A percentile compares a stretch with the other conserved stretches of the same genome.
Evolutionary conservation across 257 asterid species (phyloP).

Genomic region (Salvia miltiorrhiza): DNA sequence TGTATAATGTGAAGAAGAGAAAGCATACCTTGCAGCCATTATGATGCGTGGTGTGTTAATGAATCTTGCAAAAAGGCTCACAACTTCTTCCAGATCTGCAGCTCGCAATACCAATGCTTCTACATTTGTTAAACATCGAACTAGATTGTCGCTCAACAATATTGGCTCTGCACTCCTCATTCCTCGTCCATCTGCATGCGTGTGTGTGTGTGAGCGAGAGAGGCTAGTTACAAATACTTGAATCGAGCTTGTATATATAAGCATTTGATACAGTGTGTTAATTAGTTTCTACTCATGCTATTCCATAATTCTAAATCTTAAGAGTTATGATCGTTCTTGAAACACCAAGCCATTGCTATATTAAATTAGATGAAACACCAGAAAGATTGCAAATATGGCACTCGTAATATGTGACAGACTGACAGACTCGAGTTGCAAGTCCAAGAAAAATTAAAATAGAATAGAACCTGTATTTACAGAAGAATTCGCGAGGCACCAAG

Average conservation of each 20-base stretch:
- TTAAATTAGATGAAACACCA: no score
- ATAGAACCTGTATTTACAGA: conserved; percentile 57
- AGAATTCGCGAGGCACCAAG: conserved; percentile 86
- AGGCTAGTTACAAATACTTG: no score
- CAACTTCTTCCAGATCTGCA: conserved; percentile 78
- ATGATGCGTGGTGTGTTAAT: neutral
- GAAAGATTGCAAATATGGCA: no score
- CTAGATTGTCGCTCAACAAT: conserved; percentile 54
- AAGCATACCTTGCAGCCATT: neutral
- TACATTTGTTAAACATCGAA: conserved; percentile 64
- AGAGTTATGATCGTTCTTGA: no score
- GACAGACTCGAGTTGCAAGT: no score
- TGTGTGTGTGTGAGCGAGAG: neutral
- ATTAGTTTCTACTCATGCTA: no score
- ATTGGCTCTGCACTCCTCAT: conserved; percentile 59
- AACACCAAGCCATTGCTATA: no score
- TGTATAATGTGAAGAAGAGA: neutral
- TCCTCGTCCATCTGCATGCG: conserved; percentile 48
- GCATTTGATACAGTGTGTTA: no score
- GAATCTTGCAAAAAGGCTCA: conserved; percentile 49
- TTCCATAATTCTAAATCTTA: no score
- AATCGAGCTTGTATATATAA: no score
- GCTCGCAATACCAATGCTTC: conserved; percentile 74
- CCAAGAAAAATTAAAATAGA: neutral
- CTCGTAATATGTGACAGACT: no score